Percentiles rank a stretch among this genome's conserved stretches.
Evolutionary conservation across 148 eudicot genomes (phyloP).

Genomic region (Rhododendron vialii): DNA sequence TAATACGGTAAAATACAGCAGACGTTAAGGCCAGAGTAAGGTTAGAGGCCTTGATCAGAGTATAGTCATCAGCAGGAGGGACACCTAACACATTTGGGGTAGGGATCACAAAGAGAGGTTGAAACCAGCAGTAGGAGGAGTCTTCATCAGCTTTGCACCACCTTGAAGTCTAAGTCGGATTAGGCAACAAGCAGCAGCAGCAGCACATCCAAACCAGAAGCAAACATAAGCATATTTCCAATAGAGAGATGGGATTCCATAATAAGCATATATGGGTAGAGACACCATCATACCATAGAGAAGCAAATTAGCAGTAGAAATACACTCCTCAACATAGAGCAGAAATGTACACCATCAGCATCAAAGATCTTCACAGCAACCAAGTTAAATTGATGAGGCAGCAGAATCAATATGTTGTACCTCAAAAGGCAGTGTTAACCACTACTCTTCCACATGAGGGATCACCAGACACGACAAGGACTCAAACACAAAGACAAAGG

Average conservation of each 20-base stretch:
- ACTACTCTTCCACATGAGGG: too few relatives aligned
- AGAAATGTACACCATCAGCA: neutral
- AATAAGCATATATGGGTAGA: neutral
- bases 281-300: neutral
- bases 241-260: neutral
- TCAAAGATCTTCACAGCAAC: too few relatives aligned
- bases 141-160: neutral
- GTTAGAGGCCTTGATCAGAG: neutral
- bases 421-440: too few relatives aligned
- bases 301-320: too few relatives aligned
- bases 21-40: neutral
- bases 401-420: too few relatives aligned
- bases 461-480: too few relatives aligned
- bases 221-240: neutral
- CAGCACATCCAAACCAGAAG: neutral
- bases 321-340: neutral
- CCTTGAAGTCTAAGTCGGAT: neutral
- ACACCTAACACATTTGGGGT: too few relatives aligned
- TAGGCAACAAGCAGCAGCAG: neutral
- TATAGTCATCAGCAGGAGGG: too few relatives aligned
- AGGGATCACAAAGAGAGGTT: too few relatives aligned
- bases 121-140: neutral
- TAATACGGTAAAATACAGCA: neutral
- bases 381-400: too few relatives aligned
- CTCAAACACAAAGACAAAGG: too few relatives aligned